Evolutionary conservation across 129 eudicot species (phyloP).

Genomic region (Tagetes erecta): DNA sequence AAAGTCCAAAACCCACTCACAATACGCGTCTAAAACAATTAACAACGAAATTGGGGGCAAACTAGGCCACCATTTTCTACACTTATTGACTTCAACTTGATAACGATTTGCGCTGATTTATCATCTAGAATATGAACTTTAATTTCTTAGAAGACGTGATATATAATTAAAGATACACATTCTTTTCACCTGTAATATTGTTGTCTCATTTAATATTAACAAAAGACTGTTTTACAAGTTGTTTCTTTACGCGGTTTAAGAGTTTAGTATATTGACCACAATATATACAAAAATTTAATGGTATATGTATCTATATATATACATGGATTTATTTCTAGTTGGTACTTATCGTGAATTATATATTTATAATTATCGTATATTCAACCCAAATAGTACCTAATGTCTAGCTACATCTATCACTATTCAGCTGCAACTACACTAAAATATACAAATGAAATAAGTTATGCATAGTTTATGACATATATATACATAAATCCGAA

Average conservation of each 20-base stretch:
- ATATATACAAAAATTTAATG: not conserved
- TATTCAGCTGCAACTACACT: no score
- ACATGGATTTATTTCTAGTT: no score
- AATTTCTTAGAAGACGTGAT: not conserved
- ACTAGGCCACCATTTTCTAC: slow-evolving; percentile 19
- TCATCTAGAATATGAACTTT: slow-evolving; percentile 17
- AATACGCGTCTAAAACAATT: slow-evolving; percentile 36
- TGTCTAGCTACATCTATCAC: no score
- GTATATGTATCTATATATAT: not conserved
- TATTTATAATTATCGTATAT: no score
- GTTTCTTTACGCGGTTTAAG: not conserved
- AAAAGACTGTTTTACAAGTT: not conserved
- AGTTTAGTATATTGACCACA: not conserved
- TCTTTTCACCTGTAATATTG: not conserved
- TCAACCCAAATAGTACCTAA: no score
- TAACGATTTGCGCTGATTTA: slow-evolving; percentile 15
- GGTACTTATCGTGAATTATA: no score
- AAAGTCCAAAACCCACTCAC: slow-evolving; percentile 30
- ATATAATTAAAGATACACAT: not conserved
- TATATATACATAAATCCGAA: not conserved
- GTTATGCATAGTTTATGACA: not conserved
- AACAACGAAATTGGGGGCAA: not conserved
- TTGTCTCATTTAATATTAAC: not conserved
- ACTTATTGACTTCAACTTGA: slow-evolving; percentile 24
- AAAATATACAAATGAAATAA: no score